These are phyloP conservation scores for Agaricales sp. DNA, from an alignment of 1,284 basidiomycete species.

Conservation along the genomic window DNA sequence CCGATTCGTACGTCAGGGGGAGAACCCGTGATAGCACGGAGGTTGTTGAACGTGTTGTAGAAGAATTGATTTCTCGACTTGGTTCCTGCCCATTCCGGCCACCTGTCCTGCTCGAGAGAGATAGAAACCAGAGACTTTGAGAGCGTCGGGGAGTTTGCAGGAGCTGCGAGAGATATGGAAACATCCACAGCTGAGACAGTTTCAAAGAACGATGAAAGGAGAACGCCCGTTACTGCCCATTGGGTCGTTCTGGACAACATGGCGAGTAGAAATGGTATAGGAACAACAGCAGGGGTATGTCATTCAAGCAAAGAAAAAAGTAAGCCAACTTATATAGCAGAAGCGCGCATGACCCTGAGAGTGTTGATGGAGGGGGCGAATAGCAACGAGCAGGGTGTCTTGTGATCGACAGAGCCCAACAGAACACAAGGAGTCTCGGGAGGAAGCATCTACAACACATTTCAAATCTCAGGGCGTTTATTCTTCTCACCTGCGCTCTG, in stretches of 20 bases:
- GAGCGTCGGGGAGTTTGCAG: slow-evolving; percentile 18
- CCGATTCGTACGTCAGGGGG: slow-evolving; percentile 38
- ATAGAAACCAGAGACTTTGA: slow-evolving; percentile 43
- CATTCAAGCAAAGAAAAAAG: neutral
- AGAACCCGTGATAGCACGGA: slow-evolving; percentile 41
- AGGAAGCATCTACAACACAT: too few relatives aligned
- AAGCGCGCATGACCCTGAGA: neutral
- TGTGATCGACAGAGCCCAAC: too few relatives aligned
- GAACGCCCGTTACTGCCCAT: neutral
- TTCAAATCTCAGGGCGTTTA: too few relatives aligned
- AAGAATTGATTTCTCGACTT: slow-evolving; percentile 42
- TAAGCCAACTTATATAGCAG: neutral
- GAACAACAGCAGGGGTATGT: too few relatives aligned
- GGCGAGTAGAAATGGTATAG: neutral
- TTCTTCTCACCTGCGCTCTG: too few relatives aligned
- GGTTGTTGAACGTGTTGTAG: slow-evolving; percentile 44
- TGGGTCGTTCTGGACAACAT: neutral
- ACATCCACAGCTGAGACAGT: neutral
- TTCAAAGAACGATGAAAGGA: neutral
- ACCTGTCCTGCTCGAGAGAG: slow-evolving; percentile 62
- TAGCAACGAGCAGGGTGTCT: too few relatives aligned
- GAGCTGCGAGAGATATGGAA: slow-evolving; percentile 13
- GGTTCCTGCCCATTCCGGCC: slow-evolving; percentile 52
- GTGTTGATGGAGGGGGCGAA: neutral
- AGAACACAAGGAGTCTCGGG: too few relatives aligned